Evolutionary conservation across 1,284 basidiomycete species (phyloP), one percentile per base, ranked within the genome.

Genomic region (Austroboletus niveus): DNA sequence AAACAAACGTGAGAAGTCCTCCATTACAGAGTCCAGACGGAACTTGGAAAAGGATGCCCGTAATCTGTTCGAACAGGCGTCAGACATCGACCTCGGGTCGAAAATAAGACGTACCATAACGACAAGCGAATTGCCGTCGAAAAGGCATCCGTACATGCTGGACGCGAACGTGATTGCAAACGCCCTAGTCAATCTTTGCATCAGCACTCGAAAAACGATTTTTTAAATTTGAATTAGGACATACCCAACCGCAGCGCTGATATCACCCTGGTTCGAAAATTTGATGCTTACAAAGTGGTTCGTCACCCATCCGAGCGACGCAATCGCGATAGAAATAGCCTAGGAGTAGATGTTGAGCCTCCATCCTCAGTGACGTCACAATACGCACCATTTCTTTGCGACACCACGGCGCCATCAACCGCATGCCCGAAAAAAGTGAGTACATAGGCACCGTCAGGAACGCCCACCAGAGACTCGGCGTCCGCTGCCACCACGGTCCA

Each of bases 11-110:
- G 58, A 94, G 77, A n/a, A 95, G 78, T 35, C 92, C 90, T 27
- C 89, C 88, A 51, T 85, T 89, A 7, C 86, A 84, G 15, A 94
- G 77, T 49, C 92, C 93, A 11, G 88, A 89, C 0, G 92, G 93
- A 1, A 95, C 79, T 72, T 95, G 92, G 71, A 94, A 90, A n/a
- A 94, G 75, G 51, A 94, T 90, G 44, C 90, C 90, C 0, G 85
- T 88, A 55, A 88, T 84, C 82, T 85, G 17, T 31, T n/a, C 29
- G 35, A 4, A 11, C 12, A 29, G 32, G 17, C 20, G 40, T 45
- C 42, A 17, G 5, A 1, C 24, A 11, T 8, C 31, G 30, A 22
- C 35, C 32, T 48, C 27, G 27, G 32, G 3, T 32, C 8, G 15
- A 5, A 30, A 30, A 8, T 6, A 45, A 40, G 40, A 64, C 76